A percentile compares a stretch with the other conserved stretches of the same genome.
Evolutionary conservation across 192 early-diverging fungal genomes (phyloP).

Genomic region (Coemansia sp.): DNA sequence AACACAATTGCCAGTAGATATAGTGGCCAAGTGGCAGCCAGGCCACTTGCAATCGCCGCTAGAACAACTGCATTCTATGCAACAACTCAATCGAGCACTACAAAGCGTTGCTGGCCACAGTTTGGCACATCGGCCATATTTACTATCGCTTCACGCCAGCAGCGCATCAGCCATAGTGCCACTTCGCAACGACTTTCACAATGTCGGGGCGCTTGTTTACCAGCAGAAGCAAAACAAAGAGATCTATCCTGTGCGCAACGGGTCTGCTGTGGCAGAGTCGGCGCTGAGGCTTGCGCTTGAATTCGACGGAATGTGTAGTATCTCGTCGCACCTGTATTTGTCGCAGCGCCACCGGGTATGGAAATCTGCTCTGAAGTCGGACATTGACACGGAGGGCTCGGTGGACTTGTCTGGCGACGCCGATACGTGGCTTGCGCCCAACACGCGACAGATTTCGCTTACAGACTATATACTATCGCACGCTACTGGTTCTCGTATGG

Average conservation of each 20-base stretch:
- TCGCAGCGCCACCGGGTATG: constrained; percentile 30
- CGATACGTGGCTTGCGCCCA: constrained; percentile 44
- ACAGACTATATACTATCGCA: constrained; percentile 40
- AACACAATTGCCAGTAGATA: neutral
- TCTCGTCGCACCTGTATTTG: constrained; percentile 22
- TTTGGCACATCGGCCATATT: constrained; percentile 8
- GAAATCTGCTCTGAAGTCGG: constrained; percentile 6
- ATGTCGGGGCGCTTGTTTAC: constrained; percentile 31
- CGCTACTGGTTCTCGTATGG: constrained; percentile 8
- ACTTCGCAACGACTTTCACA: constrained; percentile 41
- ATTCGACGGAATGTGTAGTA: constrained; percentile 32
- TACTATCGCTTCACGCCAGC: constrained; percentile 22
- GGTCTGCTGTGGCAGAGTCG: constrained; percentile 5
- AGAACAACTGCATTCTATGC: constrained; percentile 23
- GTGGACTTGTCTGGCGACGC: constrained; percentile 18
- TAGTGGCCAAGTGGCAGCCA: constrained; percentile 9
- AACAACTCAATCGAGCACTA: constrained; percentile 24
- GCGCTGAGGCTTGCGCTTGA: constrained; percentile 21
- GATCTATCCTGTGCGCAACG: neutral
- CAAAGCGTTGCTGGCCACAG: constrained; percentile 7
- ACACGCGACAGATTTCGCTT: constrained; percentile 40
- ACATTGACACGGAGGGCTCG: constrained; percentile 5
- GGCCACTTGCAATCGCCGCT: constrained; percentile 19
- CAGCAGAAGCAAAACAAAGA: neutral
- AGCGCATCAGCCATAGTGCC: constrained; percentile 17